Conservation (phyloP, 192 early-diverging fungal species). For the Backusella mclennaniae region DNA sequence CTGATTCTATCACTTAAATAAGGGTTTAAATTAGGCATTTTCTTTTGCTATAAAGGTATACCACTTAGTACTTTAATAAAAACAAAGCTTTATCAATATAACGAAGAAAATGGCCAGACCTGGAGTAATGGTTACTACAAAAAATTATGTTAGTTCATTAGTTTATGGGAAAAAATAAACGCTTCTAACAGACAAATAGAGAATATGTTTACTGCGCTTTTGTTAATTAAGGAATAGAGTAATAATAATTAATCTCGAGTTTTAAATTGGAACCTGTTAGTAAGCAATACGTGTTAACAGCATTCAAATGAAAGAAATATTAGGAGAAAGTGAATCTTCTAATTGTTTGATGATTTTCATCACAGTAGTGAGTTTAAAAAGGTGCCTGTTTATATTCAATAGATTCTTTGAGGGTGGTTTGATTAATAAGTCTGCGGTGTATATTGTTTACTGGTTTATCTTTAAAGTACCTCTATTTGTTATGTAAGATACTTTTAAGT, state of each 20-base stretch:
- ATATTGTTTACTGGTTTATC: too few relatives aligned
- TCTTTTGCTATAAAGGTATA: too few relatives aligned
- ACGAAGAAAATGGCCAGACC: background rate
- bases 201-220: background rate
- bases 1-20: too few relatives aligned
- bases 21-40: too few relatives aligned
- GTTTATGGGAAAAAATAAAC: background rate
- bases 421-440: too few relatives aligned
- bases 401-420: too few relatives aligned
- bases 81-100: background rate
- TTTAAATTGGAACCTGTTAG: background rate
- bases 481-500: too few relatives aligned
- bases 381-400: too few relatives aligned
- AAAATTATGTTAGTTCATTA: background rate
- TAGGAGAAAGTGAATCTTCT: background rate
- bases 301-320: background rate
- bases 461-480: too few relatives aligned
- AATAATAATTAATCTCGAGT: background rate
- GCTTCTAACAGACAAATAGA: background rate
- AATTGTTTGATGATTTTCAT: too few relatives aligned
- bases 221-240: background rate
- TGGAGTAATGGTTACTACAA: background rate
- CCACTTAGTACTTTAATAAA: too few relatives aligned
- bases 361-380: too few relatives aligned
- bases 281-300: background rate